These are phyloP conservation scores for Parathielavia appendiculata DNA, from an alignment of 495 filamentous ascomycete species.

Conservation along the genomic window DNA sequence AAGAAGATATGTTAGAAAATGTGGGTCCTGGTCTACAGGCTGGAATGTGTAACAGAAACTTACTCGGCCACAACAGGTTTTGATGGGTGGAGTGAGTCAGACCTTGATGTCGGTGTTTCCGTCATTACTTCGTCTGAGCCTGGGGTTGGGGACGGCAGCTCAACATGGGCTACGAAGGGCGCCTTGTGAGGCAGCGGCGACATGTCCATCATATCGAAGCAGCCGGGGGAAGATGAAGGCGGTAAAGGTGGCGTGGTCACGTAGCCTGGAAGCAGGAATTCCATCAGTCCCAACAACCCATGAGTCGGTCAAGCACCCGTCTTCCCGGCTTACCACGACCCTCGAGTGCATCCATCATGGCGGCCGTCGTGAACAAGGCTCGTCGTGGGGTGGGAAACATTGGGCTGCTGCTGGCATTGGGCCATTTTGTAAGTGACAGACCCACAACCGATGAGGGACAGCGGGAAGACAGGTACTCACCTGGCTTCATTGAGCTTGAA, in stretches of 20 bases:
- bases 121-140: conserved; percentile 43
- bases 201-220: conserved; percentile 83
- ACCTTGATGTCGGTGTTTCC: conserved; percentile 45
- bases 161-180: conserved; percentile 57
- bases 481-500: conserved; percentile 86
- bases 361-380: conserved; percentile 77
- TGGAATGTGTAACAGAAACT: conserved; percentile 30
- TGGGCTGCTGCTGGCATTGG: conserved; percentile 55
- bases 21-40: background rate
- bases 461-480: conserved; percentile 44
- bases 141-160: conserved; percentile 63
- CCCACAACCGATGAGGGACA: background rate
- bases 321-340: conserved; percentile 63
- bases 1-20: conserved; percentile 14
- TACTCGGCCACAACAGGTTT: conserved; percentile 46
- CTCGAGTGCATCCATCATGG: conserved; percentile 61
- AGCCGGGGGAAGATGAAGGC: conserved; percentile 60
- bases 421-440: conserved; percentile 23
- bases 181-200: conserved; percentile 90
- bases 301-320: conserved; percentile 21
- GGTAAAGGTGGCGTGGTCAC: conserved; percentile 80
- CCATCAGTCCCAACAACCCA: conserved; percentile 24
- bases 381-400: conserved; percentile 86
- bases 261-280: conserved; percentile 45
- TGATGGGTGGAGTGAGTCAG: conserved; percentile 51